Conservation (phyloP, 176 grass and related monocot species). For the Otatea glauca region DNA sequence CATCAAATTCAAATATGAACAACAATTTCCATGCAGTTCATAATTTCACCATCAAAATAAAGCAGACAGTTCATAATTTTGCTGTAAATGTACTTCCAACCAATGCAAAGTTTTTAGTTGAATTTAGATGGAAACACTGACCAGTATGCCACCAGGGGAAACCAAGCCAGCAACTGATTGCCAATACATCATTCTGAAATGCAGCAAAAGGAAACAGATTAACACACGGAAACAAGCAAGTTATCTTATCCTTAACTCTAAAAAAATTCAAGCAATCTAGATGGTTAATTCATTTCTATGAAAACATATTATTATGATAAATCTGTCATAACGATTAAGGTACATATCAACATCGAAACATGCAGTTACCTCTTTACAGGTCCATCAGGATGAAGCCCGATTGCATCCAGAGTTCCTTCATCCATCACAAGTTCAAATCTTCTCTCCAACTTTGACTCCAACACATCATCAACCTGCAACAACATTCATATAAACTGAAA, state of each 20-base stretch:
- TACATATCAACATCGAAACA: slow-evolving; percentile 5
- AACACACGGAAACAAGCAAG: background rate
- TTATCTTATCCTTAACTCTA: background rate
- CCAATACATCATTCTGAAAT: slow-evolving; percentile 97
- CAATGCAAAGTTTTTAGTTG: background rate
- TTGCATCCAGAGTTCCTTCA: slow-evolving; percentile 90
- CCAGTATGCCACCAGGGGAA: slow-evolving; percentile 81
- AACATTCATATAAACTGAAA: slow-evolving; percentile 10
- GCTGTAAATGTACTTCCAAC: background rate
- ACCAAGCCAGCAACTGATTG: slow-evolving; percentile 78
- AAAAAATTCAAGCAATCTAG: background rate
- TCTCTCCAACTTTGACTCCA: slow-evolving; percentile 89
- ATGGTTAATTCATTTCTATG: background rate
- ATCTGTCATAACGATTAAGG: background rate
- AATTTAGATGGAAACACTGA: slow-evolving; percentile 50
- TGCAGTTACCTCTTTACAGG: slow-evolving; percentile 76
- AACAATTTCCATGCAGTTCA: background rate
- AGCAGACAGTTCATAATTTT: background rate
- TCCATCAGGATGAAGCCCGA: slow-evolving; percentile 83
- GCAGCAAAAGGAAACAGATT: slow-evolving; percentile 26
- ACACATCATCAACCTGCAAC: slow-evolving; percentile 89
- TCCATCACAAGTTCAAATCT: slow-evolving; percentile 94
- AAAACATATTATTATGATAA: background rate
- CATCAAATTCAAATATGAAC: background rate
- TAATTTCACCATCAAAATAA: background rate